Evolutionary conservation across 2,329 filamentous ascomycete species (phyloP), one percentile per base, ranked within the genome.

Genomic region (Fusarium sp.): DNA sequence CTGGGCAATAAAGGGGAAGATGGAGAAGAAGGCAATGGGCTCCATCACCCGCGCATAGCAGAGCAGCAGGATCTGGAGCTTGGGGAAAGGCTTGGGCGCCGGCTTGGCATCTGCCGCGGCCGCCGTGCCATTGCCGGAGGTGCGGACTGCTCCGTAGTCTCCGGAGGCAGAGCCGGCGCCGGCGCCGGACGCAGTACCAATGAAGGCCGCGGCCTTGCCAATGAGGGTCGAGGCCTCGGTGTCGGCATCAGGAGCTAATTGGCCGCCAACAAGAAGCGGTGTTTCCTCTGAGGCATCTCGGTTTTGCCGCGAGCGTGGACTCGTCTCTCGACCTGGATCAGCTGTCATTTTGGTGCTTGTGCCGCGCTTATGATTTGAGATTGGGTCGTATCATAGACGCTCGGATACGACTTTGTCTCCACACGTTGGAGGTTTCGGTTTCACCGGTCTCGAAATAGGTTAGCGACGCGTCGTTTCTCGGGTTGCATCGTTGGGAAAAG

Each of bases 1-100:
- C 71, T 89, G 80, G 70, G 88, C 91, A 75, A 95, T 85, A 76
- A 91, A 94, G 1, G 91, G 90, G 69, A 94, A 91, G 73, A 94
- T 92, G 72, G 83, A 87, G 79, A 93, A 94, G 78, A 92, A 94
- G n/a, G 90, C 89, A 36, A 93, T 83, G 1, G 91, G 91, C 70
- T 94, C 91, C 40, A 91, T 80, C 25, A 91, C 72, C 6, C 91
- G 86, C 2, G 88, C 87, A 72, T 88, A 91, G 79, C 91, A 94
- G 11, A 95, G 85, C 10, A 91, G 75, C 29, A 89, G 74, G 48
- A 95, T 87, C 73, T 94, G 91, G n/a, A 73, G 49, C 60, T 78
- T 80, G n/a, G 87, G 75, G 3, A 71, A 44, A 3, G 67, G 58
- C 46, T 66, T 69, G 13, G 31, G 19, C 28, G 29, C 39, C 6